phyloP scores from a whole-genome alignment of 2,329 filamentous ascomycete species.

The Pseudocercospora crystallina region DNA sequence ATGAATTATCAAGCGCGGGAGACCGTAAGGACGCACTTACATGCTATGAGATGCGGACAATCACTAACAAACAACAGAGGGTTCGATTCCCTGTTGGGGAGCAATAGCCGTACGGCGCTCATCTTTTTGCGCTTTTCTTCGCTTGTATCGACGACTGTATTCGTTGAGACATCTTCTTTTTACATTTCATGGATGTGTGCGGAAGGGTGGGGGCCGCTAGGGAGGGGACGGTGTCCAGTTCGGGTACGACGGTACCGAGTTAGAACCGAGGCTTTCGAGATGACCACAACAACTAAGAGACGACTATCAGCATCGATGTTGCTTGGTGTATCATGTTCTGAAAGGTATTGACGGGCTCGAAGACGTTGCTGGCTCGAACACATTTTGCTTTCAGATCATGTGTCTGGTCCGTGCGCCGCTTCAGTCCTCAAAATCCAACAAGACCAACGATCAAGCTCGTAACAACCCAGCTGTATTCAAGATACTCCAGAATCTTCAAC shows the following conservation, averaged over 20 bases:
- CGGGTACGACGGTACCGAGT: too few relatives aligned
- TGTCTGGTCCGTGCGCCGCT: background rate
- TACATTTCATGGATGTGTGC: background rate
- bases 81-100: slow-evolving; percentile 19
- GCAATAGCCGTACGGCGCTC: background rate
- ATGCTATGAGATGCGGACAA: background rate
- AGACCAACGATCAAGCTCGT: slow-evolving; percentile 32
- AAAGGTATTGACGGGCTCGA: background rate
- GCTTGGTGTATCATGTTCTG: background rate
- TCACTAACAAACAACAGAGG: background rate
- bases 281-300: too few relatives aligned
- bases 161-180: background rate
- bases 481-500: slow-evolving; percentile 33
- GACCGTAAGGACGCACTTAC: background rate
- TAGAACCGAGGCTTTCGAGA: too few relatives aligned
- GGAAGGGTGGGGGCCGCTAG: background rate
- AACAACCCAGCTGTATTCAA: slow-evolving; percentile 38
- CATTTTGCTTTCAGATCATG: background rate
- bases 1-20: slow-evolving; percentile 1
- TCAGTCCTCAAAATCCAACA: slow-evolving; percentile 14
- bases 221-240: too few relatives aligned
- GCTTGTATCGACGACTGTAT: background rate
- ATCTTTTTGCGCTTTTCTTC: background rate
- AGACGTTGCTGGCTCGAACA: background rate
- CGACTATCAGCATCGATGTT: background rate